A percentile compares a stretch with the other conserved stretches of the same genome.
Evolutionary conservation across 768 basidiomycete species (phyloP).

Genomic region (Pleurotus eryngii): DNA sequence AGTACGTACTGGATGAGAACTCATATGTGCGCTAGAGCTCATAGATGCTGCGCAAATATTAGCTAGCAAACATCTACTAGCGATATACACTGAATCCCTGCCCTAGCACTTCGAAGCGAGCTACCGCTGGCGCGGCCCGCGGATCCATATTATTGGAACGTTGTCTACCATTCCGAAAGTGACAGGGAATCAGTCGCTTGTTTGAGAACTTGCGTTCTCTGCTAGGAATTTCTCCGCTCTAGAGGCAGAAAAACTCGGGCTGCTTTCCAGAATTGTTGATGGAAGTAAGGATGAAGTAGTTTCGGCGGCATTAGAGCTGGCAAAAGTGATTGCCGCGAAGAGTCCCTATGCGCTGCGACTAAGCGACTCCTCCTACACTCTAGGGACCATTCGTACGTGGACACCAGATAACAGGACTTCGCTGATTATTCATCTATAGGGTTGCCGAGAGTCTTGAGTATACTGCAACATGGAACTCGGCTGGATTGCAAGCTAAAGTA

Average conservation of each 20-base stretch:
- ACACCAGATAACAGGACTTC: too few relatives aligned
- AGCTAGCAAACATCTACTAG: too few relatives aligned
- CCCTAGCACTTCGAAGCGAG: too few relatives aligned
- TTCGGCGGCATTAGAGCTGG: constrained; percentile 61
- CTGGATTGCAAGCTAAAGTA: constrained; percentile 39
- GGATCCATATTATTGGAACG: too few relatives aligned
- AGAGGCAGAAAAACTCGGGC: constrained; percentile 67
- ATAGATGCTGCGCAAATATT: too few relatives aligned
- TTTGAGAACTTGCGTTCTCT: constrained; percentile 75
- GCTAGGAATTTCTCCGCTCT: constrained; percentile 63
- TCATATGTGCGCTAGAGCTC: too few relatives aligned
- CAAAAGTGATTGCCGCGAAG: constrained; percentile 64
- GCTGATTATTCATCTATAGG: constrained; percentile 15
- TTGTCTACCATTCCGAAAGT: constrained; percentile 80
- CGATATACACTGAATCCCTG: too few relatives aligned
- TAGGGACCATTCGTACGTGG: constrained; percentile 68
- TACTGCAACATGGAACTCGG: constrained; percentile 42
- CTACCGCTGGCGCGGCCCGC: too few relatives aligned
- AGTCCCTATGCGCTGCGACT: constrained; percentile 77
- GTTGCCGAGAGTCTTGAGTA: constrained; percentile 41
- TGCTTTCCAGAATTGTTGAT: constrained; percentile 68
- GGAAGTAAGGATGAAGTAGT: constrained; percentile 69
- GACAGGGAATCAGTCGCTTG: constrained; percentile 67
- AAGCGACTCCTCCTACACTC: constrained; percentile 79
- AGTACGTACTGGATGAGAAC: too few relatives aligned